Evolutionary conservation across 345 rosid genomes (phyloP), one percentile per base, ranked within the genome.

Genomic region (Balakata baccata): DNA sequence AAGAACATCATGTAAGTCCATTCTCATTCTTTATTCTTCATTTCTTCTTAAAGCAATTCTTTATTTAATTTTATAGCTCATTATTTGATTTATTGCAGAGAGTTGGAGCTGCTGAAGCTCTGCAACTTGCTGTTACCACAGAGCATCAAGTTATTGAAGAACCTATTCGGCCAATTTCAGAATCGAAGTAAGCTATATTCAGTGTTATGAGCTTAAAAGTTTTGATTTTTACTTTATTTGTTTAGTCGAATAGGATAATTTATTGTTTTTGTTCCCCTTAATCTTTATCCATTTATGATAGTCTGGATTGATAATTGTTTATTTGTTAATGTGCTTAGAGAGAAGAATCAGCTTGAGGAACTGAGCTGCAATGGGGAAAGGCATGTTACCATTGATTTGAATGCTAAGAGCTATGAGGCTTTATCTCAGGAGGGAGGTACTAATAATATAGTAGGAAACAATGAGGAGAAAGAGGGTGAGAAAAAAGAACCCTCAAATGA

Each of bases 111-210:
- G 34, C 34, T 29, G 34, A 29, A 29, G 34, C 34, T 29, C 34
- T 29, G 34, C 34, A 57, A 25, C 38, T 38, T 51, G 13, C 34
- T 49, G 45, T 51, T 38, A 11, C 68, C 29, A 57, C 60, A 49
- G 34, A 62, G 73, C 64, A 50, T 43, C 56, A 61, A 51, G 68
- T 50, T 39, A 4, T 49, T 68, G 45, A 69, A 14, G 71, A 69
- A 50, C 81, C 74, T 66, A 69, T 68, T 56, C 57, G 57, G 37
- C 69, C 56, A 10, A 6, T 5, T 60, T 22, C 17, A 37, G 56
- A 54, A 47, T 39, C 66, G 7, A 54, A 53, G 81, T 78, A 69
- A 72, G 77, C 43, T 13, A 45, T 63, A 29, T 68, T 73, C 64
- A 8, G 11, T 63, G 10, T 61, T 14, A 17, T 66, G 18, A 38